A percentile compares a stretch with the other conserved stretches of the same genome.
Evolutionary conservation across 1,139 yeast species (phyloP).

Genomic region (Blastobotrys arbuscula): DNA sequence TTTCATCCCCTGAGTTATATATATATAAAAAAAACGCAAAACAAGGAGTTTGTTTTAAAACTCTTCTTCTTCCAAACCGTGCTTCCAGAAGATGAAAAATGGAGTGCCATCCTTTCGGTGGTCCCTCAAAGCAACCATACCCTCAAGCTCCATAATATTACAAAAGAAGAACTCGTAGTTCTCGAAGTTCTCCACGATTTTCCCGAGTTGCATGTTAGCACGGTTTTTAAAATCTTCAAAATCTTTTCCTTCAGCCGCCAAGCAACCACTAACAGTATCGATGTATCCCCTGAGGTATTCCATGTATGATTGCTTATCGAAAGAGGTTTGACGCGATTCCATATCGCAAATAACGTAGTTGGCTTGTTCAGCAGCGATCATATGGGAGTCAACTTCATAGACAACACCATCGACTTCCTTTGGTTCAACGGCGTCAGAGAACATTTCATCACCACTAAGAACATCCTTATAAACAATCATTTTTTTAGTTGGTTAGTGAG

Average conservation of each 20-base stretch:
- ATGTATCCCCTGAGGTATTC: constrained; percentile 97
- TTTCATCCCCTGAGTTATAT: no score
- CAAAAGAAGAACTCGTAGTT: constrained; percentile 99
- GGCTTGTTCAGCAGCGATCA: constrained; percentile 72
- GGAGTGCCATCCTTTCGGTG: no score
- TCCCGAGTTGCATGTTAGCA: constrained; percentile 92
- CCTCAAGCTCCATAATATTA: constrained; percentile 99
- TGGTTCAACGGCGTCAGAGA: constrained; percentile 94
- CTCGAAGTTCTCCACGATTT: no score
- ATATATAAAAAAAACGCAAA: no score
- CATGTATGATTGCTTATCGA: constrained; percentile 96
- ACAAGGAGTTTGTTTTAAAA: no score
- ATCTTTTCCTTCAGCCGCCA: constrained; percentile 90
- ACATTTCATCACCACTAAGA: constrained; percentile 88
- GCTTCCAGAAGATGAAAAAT: no score
- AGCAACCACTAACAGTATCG: constrained; percentile 87
- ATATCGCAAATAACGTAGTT: constrained; percentile 98
- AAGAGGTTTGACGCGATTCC: constrained; percentile 91
- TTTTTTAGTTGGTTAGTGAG: no score
- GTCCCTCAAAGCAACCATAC: constrained; percentile 96
- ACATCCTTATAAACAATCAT: constrained; percentile 50
- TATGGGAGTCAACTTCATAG: no score
- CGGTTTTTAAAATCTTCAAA: constrained; percentile 92
- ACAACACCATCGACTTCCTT: constrained; percentile 80
- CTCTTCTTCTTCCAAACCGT: no score